These are phyloP conservation scores for Tetramitus jugosus DNA, from an alignment of 208 protist genomes.

Conservation along the genomic window DNA sequence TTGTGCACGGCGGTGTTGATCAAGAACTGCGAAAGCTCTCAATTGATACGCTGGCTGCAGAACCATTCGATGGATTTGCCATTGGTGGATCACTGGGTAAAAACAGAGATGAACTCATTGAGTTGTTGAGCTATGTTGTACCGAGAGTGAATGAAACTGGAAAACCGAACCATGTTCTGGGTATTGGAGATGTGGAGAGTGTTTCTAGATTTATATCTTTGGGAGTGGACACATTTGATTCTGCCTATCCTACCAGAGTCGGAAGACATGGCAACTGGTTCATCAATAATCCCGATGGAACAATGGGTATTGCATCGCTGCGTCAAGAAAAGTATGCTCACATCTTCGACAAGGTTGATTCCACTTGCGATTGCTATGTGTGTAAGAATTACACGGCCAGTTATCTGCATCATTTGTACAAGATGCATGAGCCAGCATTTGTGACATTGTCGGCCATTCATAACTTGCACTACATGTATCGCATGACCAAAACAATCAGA, in stretches of 20 bases:
- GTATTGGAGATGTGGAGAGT: conserved; percentile 18
- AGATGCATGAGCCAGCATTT: conserved; percentile 8
- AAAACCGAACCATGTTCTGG: conserved; percentile 20
- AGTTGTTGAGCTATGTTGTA: not conserved
- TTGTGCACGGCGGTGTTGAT: conserved; percentile 20
- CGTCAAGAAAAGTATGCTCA: not conserved
- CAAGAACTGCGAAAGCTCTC: not conserved
- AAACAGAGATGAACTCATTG: not conserved
- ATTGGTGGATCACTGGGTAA: conserved; percentile 23
- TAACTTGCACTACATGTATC: not conserved
- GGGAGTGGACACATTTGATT: conserved; percentile 23
- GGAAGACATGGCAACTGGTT: conserved; percentile 19
- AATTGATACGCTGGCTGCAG: not conserved
- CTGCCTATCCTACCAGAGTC: conserved; percentile 11
- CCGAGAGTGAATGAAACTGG: not conserved
- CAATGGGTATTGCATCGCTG: no score
- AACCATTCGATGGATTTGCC: not conserved
- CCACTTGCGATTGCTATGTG: not conserved
- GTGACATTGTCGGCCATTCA: conserved; percentile 11
- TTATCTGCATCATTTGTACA: conserved; percentile 26
- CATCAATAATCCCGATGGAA: not conserved
- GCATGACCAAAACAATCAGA: not conserved
- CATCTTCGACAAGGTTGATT: not conserved
- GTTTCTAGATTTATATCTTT: not conserved
- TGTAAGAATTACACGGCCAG: not conserved